phyloP scores from a whole-genome alignment of 306 rosid genomes.

The Acacia acuminata region DNA sequence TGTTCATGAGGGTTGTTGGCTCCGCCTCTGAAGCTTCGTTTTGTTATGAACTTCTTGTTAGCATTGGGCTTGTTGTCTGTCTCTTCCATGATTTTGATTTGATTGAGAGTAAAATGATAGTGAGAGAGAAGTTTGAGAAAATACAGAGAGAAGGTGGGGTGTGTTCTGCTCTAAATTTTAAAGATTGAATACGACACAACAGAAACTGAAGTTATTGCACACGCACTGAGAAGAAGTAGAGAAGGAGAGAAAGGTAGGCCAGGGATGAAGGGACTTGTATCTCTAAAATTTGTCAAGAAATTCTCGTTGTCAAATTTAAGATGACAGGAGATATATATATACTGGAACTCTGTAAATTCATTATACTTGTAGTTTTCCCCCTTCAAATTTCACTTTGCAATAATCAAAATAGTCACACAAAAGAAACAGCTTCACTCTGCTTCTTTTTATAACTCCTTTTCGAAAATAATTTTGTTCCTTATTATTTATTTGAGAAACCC shows the following conservation, averaged over 20 bases:
- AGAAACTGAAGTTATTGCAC: conserved; percentile 48
- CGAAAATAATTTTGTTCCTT: too few relatives aligned
- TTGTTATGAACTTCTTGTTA: conserved; percentile 57
- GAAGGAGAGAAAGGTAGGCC: not conserved
- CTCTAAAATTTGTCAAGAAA: not conserved
- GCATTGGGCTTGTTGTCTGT: conserved; percentile 67
- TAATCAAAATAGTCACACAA: too few relatives aligned
- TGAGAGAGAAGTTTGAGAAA: conserved; percentile 25
- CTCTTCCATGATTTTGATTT: conserved; percentile 69
- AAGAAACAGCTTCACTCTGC: too few relatives aligned
- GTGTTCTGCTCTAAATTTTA: conserved; percentile 21
- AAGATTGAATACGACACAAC: conserved; percentile 39
- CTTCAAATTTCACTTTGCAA: too few relatives aligned
- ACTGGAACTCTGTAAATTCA: not conserved
- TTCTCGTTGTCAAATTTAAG: not conserved
- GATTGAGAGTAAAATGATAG: conserved; percentile 34
- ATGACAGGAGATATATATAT: not conserved
- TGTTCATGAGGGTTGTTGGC: conserved; percentile 50
- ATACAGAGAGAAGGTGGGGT: conserved; percentile 19
- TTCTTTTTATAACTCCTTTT: too few relatives aligned
- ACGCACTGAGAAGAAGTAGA: conserved; percentile 37
- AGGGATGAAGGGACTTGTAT: not conserved
- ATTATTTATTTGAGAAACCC: too few relatives aligned
- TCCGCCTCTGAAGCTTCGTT: conserved; percentile 48
- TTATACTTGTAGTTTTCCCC: not conserved